Base-by-base conservation (phyloP, 2,329 filamentous ascomycete genomes). In the Aspergillus clavatus region DNA sequence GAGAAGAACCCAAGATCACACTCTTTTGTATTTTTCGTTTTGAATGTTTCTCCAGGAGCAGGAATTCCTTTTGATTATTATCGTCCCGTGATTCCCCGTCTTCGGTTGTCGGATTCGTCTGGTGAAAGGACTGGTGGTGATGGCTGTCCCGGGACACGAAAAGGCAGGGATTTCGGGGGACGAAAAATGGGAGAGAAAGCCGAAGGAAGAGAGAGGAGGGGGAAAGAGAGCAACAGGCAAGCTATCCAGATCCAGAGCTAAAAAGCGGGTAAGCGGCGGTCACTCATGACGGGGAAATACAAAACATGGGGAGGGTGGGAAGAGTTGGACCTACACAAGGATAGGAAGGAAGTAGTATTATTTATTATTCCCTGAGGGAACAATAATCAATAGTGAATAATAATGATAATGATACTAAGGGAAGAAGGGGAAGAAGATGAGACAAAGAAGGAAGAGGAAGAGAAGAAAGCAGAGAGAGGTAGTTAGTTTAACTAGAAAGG, bases 221-320 rank as follows among this genome's bases (percentile, higher is more conserved):
- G 40, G 31, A 35, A 18, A 16, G 29, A 16, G 29, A 33, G n/a
- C n/a, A n/a, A n/a, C n/a, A n/a, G n/a, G n/a, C 7, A 33, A 33
- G 29, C 29, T 18, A 35, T 18, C 31, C 16, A 35, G 31, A 11
- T 35, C 7, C 3, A 35, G 31, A 35, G 31, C 31, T 35, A 35
- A 18, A 19, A 35, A 35, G 31, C 31, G 31, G 31, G 31, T 35
- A 18, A 35, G 31, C 16, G 31, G 31, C 16, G 16, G 31, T 35
- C 31, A 35, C 31, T n/a, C 22, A 33, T 26, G 37, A 24, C 23
- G 48, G 40, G 42, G 44, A 33, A 42, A 36, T 43, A 35, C n/a
- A 16, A 39, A 46, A 46, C 26, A 14, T 10, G 26, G 28, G 19
- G 14, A 42, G 14, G 29, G 28, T 37, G 31, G n/a, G 14, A 10